These are phyloP conservation scores for Micractinium conductrix DNA, from an alignment of 139 green algal genomes.

Conservation along the genomic window DNA sequence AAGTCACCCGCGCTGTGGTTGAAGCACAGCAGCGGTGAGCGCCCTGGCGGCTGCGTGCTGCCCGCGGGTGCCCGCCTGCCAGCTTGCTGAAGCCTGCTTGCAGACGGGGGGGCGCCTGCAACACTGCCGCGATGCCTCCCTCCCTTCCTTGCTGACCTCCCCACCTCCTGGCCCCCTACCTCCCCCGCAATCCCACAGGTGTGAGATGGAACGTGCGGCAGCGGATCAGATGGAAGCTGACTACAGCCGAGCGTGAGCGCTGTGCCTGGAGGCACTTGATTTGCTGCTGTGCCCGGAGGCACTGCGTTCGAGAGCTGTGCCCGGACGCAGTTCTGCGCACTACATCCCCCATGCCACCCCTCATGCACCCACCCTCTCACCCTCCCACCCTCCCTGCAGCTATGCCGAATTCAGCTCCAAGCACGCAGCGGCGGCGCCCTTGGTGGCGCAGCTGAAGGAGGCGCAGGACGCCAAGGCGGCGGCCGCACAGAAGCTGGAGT, in stretches of 20 bases:
- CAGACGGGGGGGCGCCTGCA: too few relatives aligned
- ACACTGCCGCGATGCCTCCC: too few relatives aligned
- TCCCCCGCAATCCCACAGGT: not conserved
- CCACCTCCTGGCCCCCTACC: not conserved
- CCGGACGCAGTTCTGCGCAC: too few relatives aligned
- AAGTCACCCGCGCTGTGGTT: constrained; percentile 38
- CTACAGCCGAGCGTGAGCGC: constrained; percentile 43
- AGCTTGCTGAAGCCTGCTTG: too few relatives aligned
- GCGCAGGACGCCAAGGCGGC: constrained; percentile 39
- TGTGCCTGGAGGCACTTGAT: too few relatives aligned
- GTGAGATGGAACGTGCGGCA: constrained; percentile 45
- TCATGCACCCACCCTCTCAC: too few relatives aligned
- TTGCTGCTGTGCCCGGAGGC: too few relatives aligned
- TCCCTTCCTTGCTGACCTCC: not conserved
- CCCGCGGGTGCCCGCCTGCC: too few relatives aligned
- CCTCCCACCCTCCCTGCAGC: too few relatives aligned
- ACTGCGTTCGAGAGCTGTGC: too few relatives aligned
- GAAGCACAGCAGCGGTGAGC: constrained; percentile 50
- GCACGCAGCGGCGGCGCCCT: constrained; percentile 34
- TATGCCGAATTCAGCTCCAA: constrained; percentile 44
- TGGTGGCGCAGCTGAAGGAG: constrained; percentile 40
- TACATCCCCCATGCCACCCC: too few relatives aligned
- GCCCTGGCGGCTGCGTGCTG: too few relatives aligned
- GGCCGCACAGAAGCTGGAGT: constrained; percentile 29
- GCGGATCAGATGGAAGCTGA: constrained; percentile 44